Percentiles rank a stretch among this genome's conserved stretches.
phyloP scores from a whole-genome alignment of 768 basidiomycete genomes.

The Boletus sp. region DNA sequence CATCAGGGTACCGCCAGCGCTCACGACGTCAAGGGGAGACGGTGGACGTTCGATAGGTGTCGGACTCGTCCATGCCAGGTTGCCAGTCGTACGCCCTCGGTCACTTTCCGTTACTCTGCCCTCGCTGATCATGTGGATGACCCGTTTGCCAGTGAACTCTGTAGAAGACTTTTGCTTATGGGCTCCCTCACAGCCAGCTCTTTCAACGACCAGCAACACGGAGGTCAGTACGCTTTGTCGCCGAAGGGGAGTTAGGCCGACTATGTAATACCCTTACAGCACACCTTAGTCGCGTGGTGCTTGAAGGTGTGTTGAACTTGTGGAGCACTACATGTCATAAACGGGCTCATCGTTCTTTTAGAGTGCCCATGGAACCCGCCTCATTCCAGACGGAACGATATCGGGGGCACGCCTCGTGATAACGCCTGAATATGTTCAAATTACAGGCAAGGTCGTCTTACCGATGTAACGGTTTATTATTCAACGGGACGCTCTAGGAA shows the following conservation, averaged over 20 bases:
- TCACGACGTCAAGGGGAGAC: slow-evolving; percentile 52
- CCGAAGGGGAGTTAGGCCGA: slow-evolving; percentile 9
- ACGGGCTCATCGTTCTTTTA: slow-evolving; percentile 21
- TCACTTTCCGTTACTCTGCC: background rate
- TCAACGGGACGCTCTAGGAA: slow-evolving; percentile 43
- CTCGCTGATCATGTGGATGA: background rate
- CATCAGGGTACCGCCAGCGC: slow-evolving; percentile 43
- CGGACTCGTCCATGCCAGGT: slow-evolving; percentile 65
- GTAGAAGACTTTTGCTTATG: slow-evolving; percentile 55
- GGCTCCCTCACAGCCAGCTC: slow-evolving; percentile 49
- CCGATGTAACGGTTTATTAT: slow-evolving; percentile 17
- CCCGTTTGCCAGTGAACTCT: slow-evolving; percentile 47
- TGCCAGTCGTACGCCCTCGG: slow-evolving; percentile 46
- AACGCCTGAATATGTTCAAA: slow-evolving; percentile 73
- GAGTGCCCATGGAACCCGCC: slow-evolving; percentile 58
- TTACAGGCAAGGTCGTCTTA: slow-evolving; percentile 47
- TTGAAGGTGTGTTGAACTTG: slow-evolving; percentile 32
- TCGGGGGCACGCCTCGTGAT: slow-evolving; percentile 65
- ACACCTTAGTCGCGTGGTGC: slow-evolving; percentile 56
- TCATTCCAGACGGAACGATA: slow-evolving; percentile 74
- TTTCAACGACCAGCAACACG: slow-evolving; percentile 57
- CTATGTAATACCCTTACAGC: slow-evolving; percentile 29
- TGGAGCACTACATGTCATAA: background rate
- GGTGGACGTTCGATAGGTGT: slow-evolving; percentile 65
- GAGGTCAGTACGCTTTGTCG: slow-evolving; percentile 43